A percentile compares a stretch with the other conserved stretches of the same genome.
phyloP scores from a whole-genome alignment of 225 moss, liverwort and hornwort species.

The Bryum argenteum region DNA sequence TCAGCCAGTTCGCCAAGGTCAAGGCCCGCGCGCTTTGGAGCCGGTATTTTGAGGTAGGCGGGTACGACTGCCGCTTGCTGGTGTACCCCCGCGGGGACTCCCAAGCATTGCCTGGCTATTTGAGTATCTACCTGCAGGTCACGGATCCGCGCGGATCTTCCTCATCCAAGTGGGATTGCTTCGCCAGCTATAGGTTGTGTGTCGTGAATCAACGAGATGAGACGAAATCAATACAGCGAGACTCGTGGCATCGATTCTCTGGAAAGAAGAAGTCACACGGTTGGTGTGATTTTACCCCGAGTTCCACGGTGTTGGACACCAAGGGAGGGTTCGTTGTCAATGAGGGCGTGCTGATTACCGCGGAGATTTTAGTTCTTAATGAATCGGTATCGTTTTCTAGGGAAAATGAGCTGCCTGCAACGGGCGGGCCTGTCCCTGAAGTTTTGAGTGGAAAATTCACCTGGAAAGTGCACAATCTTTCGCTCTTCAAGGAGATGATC shows the following conservation, averaged over 20 bases:
- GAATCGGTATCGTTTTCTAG: slow-evolving; percentile 96
- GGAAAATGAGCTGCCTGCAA: slow-evolving; percentile 92
- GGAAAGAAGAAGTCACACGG: slow-evolving; percentile 99
- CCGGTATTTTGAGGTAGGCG: slow-evolving; percentile 99
- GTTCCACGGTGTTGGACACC: slow-evolving; percentile 79
- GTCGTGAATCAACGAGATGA: slow-evolving; percentile 97
- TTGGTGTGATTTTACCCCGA: slow-evolving; percentile 99
- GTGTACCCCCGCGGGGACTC: slow-evolving; percentile 98
- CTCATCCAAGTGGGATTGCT: slow-evolving; percentile 99
- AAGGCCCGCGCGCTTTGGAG: slow-evolving; percentile 97
- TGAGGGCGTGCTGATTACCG: slow-evolving; percentile 92
- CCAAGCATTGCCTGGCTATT: slow-evolving; percentile 97
- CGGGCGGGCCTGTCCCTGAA: slow-evolving; percentile 87
- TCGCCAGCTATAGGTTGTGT: slow-evolving; percentile 95
- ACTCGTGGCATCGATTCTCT: slow-evolving; percentile 99
- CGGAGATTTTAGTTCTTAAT: slow-evolving; percentile 93
- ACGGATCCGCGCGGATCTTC: slow-evolving; percentile 97
- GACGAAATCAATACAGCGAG: slow-evolving; percentile 91
- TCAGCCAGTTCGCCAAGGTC: slow-evolving; percentile 94
- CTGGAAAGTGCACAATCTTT: slow-evolving; percentile 99
- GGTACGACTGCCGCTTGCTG: slow-evolving; percentile 95
- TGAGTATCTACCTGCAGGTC: slow-evolving; percentile 97
- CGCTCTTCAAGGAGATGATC: slow-evolving; percentile 98
- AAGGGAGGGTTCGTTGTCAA: slow-evolving; percentile 92
- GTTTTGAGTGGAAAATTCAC: slow-evolving; percentile 99